Conservation (phyloP, 768 basidiomycete genomes). For the Psilocybe subaeruginosa region DNA sequence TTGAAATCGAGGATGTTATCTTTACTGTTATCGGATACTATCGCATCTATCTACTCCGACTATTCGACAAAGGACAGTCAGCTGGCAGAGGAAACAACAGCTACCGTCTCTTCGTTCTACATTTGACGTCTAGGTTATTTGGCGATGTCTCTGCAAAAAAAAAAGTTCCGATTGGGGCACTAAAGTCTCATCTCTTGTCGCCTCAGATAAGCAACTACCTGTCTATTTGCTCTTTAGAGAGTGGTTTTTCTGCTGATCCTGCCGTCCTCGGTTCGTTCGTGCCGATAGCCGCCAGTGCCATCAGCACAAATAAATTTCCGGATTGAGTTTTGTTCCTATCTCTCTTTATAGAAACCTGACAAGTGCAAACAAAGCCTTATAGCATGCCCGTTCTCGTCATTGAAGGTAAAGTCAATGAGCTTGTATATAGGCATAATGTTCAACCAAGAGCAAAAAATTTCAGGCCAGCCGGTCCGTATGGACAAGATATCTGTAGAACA, state of each 20-base stretch:
- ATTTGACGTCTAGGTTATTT: too few species aligned
- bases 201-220: too few species aligned
- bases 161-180: too few species aligned
- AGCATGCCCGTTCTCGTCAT: background rate
- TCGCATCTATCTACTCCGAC: background rate
- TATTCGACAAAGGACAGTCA: background rate
- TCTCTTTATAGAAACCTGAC: too few species aligned
- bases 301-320: background rate
- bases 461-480: slow-evolving; percentile 12
- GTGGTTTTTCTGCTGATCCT: too few species aligned
- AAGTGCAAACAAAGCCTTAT: too few species aligned
- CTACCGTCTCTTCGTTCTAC: too few species aligned
- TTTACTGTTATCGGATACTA: background rate
- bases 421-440: background rate
- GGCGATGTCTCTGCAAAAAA: too few species aligned
- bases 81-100: too few species aligned
- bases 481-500: slow-evolving; percentile 22
- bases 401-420: background rate
- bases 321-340: background rate
- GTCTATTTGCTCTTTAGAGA: too few species aligned
- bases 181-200: too few species aligned
- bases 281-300: background rate
- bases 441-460: background rate
- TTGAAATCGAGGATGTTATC: background rate
- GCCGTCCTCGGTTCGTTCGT: background rate